A percentile compares a stretch with the other conserved stretches of the same genome.
Evolutionary conservation across 208 protist species (phyloP).

Genomic region (Wallacemonas sp.): DNA sequence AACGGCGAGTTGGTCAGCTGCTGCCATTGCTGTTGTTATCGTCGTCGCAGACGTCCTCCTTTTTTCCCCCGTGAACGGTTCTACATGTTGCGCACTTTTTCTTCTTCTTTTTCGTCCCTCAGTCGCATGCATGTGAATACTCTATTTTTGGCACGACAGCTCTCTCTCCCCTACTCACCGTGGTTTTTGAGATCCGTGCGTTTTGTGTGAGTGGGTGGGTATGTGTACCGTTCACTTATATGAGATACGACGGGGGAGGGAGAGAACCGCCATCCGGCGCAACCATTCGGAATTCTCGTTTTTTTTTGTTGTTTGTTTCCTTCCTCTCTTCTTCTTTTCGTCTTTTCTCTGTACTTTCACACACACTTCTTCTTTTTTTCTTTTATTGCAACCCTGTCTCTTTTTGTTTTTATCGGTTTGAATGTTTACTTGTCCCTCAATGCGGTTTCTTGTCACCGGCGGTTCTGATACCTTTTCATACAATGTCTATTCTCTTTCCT

Average conservation of each 20-base stretch:
- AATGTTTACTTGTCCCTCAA: background rate
- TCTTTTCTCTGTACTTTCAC: background rate
- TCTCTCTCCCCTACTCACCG: background rate
- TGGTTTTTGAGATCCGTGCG: background rate
- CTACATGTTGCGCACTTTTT: background rate
- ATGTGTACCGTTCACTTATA: background rate
- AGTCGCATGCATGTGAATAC: too few relatives aligned
- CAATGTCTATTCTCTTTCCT: slow-evolving; percentile 5
- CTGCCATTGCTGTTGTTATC: slow-evolving; percentile 1
- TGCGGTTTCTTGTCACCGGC: too few relatives aligned
- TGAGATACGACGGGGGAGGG: too few relatives aligned
- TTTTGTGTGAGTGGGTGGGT: background rate
- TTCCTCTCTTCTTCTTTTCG: slow-evolving; percentile 8
- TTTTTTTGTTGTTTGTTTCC: slow-evolving; percentile 9
- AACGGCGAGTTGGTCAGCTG: too few relatives aligned
- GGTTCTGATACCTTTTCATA: too few relatives aligned
- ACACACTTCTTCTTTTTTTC: background rate
- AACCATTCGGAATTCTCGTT: too few relatives aligned
- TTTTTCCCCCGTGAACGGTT: background rate
- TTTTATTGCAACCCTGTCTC: background rate
- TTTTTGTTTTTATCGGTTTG: background rate
- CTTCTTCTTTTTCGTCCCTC: too few relatives aligned
- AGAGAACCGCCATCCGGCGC: too few relatives aligned
- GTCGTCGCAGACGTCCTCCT: background rate
- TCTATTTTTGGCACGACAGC: background rate